Evolutionary conservation across 2,329 filamentous ascomycete genomes (phyloP).

Genomic region (Epichloe baconii): DNA sequence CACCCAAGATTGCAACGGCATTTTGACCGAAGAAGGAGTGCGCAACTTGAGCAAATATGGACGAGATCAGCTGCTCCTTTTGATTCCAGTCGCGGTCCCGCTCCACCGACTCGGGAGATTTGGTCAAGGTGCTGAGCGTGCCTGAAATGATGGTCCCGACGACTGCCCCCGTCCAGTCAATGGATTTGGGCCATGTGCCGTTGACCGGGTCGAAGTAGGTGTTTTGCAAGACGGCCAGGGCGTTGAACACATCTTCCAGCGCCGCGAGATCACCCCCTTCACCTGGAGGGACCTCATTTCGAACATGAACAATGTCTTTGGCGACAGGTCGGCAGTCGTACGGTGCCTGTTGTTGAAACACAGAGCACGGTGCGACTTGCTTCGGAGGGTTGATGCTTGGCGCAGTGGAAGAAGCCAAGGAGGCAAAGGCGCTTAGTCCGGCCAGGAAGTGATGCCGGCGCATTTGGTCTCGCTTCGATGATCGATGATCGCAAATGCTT

Average conservation of each 20-base stretch:
- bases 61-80: slow-evolving; percentile 68
- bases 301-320: neutral
- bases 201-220: slow-evolving; percentile 65
- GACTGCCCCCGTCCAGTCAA: slow-evolving; percentile 90
- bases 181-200: slow-evolving; percentile 72
- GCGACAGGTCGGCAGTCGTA: neutral
- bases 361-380: neutral
- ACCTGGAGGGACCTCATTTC: neutral
- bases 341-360: neutral
- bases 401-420: neutral
- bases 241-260: slow-evolving; percentile 41
- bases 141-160: slow-evolving; percentile 67
- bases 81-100: slow-evolving; percentile 29
- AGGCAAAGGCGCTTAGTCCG: neutral
- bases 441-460: neutral
- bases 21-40: slow-evolving; percentile 83
- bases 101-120: slow-evolving; percentile 31
- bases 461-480: neutral
- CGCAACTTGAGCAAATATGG: slow-evolving; percentile 64
- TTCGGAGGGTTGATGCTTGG: neutral
- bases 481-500: neutral
- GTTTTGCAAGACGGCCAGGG: slow-evolving; percentile 63
- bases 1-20: slow-evolving; percentile 54
- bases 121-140: slow-evolving; percentile 57
- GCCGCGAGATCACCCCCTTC: slow-evolving; percentile 7